Percentiles rank a stretch among this genome's conserved stretches.
These are phyloP conservation scores for Glarea lozoyensis DNA, from an alignment of 495 filamentous ascomycete species.

Conservation along the genomic window DNA sequence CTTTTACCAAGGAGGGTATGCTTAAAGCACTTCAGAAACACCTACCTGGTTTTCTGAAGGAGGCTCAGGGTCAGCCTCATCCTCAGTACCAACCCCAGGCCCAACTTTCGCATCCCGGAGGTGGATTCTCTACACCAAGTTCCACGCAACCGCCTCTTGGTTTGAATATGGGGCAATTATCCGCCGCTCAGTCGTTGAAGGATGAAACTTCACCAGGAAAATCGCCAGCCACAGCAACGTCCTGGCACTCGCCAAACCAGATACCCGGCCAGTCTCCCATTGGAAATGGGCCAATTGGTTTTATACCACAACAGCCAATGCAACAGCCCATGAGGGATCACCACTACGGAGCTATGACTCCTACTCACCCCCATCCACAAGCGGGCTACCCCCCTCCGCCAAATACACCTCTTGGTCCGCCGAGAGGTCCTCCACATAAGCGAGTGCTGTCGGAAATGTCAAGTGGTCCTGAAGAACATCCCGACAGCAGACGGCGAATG, in stretches of 20 bases:
- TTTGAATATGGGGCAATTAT: conserved; percentile 24
- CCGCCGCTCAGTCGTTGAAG: conserved; percentile 53
- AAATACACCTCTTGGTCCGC: conserved; percentile 11
- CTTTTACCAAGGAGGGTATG: conserved; percentile 93
- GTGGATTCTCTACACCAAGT: conserved; percentile 16
- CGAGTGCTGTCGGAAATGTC: conserved; percentile 61
- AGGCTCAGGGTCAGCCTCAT: conserved; percentile 17
- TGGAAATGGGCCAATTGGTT: conserved; percentile 24
- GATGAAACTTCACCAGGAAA: conserved; percentile 76
- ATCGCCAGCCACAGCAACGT: conserved; percentile 60
- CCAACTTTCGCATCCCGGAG: conserved; percentile 13
- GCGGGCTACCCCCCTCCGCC: conserved; percentile 8
- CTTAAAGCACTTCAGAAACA: conserved; percentile 86
- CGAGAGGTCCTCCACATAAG: conserved; percentile 36
- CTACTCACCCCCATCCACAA: conserved; percentile 17
- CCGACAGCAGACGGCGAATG: conserved; percentile 53
- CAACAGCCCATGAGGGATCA: conserved; percentile 17
- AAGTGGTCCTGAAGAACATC: conserved; percentile 42
- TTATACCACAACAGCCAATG: conserved; percentile 10
- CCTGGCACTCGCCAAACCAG: conserved; percentile 68
- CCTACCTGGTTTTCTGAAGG: conserved; percentile 55
- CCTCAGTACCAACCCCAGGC: background rate
- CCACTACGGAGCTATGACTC: conserved; percentile 32
- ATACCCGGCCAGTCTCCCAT: conserved; percentile 55
- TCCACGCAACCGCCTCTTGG: conserved; percentile 11